A percentile compares a stretch with the other conserved stretches of the same genome.
phyloP scores from a whole-genome alignment of 148 eudicot species.

The Nepenthes gracilis region DNA sequence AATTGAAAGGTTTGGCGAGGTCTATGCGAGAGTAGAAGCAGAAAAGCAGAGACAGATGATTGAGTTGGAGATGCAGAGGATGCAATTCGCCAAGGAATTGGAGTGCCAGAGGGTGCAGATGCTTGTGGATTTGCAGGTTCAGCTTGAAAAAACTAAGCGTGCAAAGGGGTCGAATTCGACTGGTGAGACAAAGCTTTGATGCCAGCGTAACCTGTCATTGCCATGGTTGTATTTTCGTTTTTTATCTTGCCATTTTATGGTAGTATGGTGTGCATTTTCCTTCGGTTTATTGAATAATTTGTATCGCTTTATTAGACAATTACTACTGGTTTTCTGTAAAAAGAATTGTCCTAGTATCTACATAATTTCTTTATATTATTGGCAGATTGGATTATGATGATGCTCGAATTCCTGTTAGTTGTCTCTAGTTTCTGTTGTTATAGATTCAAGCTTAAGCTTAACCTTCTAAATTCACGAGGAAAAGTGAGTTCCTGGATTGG shows the following conservation, averaged over 20 bases:
- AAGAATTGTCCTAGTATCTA: too few species aligned
- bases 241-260: not conserved
- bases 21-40: slow-evolving; percentile 51
- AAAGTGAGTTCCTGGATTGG: too few species aligned
- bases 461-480: too few species aligned
- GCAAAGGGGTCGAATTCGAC: slow-evolving; percentile 40
- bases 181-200: slow-evolving; percentile 26
- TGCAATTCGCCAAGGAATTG: slow-evolving; percentile 70
- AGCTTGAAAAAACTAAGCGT: slow-evolving; percentile 59
- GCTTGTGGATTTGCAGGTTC: slow-evolving; percentile 73
- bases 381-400: too few species aligned
- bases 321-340: too few species aligned
- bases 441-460: too few species aligned
- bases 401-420: too few species aligned
- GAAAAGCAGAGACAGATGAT: slow-evolving; percentile 67
- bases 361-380: too few species aligned
- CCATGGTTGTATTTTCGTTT: not conserved
- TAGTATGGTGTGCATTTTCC: not conserved
- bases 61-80: slow-evolving; percentile 72
- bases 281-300: too few species aligned
- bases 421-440: not conserved
- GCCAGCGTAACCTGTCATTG: not conserved
- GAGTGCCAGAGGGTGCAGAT: slow-evolving; percentile 81
- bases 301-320: too few species aligned
- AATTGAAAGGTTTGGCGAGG: slow-evolving; percentile 67